phyloP scores from a whole-genome alignment of 1,139 yeast species.

The Suhomyces atakaporum region DNA sequence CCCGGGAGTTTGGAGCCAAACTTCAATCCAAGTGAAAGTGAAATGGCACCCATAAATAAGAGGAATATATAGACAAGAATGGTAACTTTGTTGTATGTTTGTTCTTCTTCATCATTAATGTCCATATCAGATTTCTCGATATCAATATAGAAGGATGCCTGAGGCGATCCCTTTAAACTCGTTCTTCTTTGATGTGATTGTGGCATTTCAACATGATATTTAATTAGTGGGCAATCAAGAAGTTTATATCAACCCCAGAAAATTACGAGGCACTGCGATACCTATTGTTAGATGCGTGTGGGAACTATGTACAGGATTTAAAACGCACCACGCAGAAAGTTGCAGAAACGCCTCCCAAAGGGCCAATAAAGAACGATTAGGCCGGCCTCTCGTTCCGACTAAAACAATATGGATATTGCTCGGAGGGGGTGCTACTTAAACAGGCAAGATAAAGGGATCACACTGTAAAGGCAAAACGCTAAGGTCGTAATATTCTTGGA shows the following conservation, averaged over 20 bases:
- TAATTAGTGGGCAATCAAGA: neutral
- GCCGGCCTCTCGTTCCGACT: too few relatives aligned
- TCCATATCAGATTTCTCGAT: constrained; percentile 16
- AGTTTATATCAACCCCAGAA: constrained; percentile 11
- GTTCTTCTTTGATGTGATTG: constrained; percentile 15
- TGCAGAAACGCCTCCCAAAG: neutral
- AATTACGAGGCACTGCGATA: constrained; percentile 3
- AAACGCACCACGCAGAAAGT: neutral
- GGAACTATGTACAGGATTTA: neutral
- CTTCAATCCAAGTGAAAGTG: neutral
- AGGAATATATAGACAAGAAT: constrained; percentile 6
- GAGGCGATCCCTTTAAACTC: constrained; percentile 11
- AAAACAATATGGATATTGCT: too few relatives aligned
- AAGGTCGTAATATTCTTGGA: too few relatives aligned
- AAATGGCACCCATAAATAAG: constrained; percentile 1
- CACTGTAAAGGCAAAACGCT: too few relatives aligned
- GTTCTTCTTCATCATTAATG: neutral
- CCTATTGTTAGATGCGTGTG: neutral
- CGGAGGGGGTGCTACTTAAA: too few relatives aligned
- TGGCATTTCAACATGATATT: constrained; percentile 11
- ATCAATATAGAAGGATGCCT: constrained; percentile 20
- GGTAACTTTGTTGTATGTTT: neutral
- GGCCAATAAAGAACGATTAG: neutral
- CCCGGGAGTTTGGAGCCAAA: neutral
- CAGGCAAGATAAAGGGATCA: too few relatives aligned